phyloP scores from a whole-genome alignment of 371 early-diverging fungal genomes.

The Rhizopus sp. region DNA sequence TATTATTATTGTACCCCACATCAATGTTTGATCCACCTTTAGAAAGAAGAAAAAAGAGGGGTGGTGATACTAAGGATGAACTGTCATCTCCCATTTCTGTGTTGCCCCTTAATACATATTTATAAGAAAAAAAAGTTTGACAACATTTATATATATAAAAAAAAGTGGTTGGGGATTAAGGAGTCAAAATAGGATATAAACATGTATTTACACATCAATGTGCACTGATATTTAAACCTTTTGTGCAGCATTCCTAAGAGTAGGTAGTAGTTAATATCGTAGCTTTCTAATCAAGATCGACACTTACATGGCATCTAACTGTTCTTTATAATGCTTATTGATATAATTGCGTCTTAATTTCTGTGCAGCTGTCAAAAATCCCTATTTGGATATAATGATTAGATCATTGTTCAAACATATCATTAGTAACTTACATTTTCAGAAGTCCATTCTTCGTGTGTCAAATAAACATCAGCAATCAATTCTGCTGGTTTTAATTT shows the following conservation, averaged over 20 bases:
- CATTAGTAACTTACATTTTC: conserved; percentile 61
- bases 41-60: neutral
- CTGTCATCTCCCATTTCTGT: neutral
- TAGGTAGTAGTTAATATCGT: neutral
- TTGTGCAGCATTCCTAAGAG: conserved; percentile 32
- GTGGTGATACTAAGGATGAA: neutral
- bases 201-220: neutral
- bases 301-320: conserved; percentile 68
- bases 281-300: no score
- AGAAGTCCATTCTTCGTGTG: conserved; percentile 82
- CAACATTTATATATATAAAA: neutral
- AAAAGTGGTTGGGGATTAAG: neutral
- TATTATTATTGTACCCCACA: neutral
- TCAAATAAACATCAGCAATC: conserved; percentile 63
- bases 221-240: conserved; percentile 14
- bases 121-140: no score
- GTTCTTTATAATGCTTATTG: conserved; percentile 55
- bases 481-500: conserved; percentile 72
- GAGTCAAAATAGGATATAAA: neutral
- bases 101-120: neutral
- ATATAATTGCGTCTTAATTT: conserved; percentile 89
- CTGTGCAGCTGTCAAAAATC: conserved; percentile 87
- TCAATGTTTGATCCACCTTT: neutral
- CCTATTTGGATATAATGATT: conserved; percentile 28
- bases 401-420: conserved; percentile 8